phyloP scores from a whole-genome alignment of 2,329 filamentous ascomycete genomes.

The Beauveria sp. region DNA sequence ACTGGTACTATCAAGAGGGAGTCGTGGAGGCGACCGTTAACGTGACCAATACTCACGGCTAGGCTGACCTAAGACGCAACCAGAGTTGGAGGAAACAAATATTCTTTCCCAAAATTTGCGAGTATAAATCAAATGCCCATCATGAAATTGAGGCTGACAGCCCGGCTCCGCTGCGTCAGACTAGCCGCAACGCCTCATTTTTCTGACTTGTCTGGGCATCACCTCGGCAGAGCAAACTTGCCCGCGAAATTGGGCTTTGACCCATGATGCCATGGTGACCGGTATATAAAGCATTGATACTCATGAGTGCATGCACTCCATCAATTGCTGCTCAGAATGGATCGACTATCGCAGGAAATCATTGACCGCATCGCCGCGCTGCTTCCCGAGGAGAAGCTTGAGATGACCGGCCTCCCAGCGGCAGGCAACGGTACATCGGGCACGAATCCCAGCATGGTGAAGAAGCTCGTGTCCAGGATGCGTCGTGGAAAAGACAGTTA shows the following conservation, averaged over 20 bases:
- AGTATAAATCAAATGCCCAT: no score
- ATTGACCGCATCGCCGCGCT: constrained; percentile 4
- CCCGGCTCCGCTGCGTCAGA: neutral
- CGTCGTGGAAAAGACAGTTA: neutral
- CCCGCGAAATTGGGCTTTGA: neutral
- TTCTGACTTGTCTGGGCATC: neutral
- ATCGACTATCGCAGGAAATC: constrained; percentile 2
- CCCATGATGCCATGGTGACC: neutral
- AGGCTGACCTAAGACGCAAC: no score
- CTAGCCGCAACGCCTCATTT: neutral
- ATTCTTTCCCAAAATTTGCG: no score
- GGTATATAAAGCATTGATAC: no score
- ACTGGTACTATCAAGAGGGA: no score
- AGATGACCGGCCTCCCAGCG: neutral
- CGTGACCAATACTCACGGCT: no score
- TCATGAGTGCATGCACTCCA: neutral
- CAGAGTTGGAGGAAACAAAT: no score
- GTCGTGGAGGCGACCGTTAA: no score
- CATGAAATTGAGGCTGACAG: neutral
- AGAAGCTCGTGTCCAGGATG: neutral
- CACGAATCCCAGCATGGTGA: neutral
- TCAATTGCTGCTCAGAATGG: neutral
- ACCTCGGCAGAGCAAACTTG: neutral
- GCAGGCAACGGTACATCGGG: neutral
- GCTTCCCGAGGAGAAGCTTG: neutral